Base-by-base conservation (phyloP, 2,329 filamentous ascomycete species). In the Bretziella fagacearum region DNA sequence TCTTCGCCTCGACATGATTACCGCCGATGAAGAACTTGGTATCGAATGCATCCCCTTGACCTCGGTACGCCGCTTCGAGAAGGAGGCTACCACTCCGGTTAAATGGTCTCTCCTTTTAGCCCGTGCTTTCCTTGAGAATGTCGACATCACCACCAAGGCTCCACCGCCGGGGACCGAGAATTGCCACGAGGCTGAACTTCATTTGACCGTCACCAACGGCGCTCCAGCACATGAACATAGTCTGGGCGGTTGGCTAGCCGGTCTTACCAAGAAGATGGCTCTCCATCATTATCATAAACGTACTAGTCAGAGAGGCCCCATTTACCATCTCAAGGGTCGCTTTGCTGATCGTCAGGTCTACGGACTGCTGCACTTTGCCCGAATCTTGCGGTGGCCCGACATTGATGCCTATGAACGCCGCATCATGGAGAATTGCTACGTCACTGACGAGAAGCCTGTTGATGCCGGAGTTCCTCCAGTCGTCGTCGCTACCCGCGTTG, bases 101-200 rank as follows among this genome's bases (percentile, higher is more conserved):
- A 77, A 73, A 55, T 81, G 77, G 77, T 79, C 77, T 3, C 60
- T 81, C 32, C 63, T 79, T 33, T 64, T 81, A 26, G 77, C 77
- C 13, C 66, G 75, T 22, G 67, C 69, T 36, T 81, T 77, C 77
- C 65, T 81, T n/a, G 73, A 80, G 52, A 81, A 81, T 51, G 77
- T 81, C 25, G 67, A 69, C 6, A 63, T 81, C 20, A 65, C 69
- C 13, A 27, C 23, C 37, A 37, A 42, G 13, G 20, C 20, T 25
- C 40, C 23, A 20, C 52, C 40, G 11, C 50, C 47, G 26, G 42
- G 3, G 27, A n/a, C n/a, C 27, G 8, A 4, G 8, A 2, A 30
- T 13, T 29, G 26, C 26, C 30, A 33, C 30, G 13, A 33, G 11
- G 5, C 53, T 55, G 44, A 61, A 29, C 20, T 51, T 2, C 44